Evolutionary conservation across 208 protist genomes (phyloP), one percentile per base, ranked within the genome.

Genomic region (Naegleria fowleri): DNA sequence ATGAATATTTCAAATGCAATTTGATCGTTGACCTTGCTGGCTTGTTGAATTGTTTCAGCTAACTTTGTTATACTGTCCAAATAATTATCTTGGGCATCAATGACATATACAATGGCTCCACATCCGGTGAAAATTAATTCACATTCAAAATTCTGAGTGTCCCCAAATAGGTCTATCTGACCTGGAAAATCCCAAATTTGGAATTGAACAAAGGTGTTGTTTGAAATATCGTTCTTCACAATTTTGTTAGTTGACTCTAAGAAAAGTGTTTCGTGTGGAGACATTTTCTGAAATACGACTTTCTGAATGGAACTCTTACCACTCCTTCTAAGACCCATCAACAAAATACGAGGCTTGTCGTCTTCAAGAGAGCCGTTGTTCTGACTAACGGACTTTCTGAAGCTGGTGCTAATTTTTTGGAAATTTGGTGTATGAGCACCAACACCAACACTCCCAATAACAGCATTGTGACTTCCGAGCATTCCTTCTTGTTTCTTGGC

Each of bases 241-340:
- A 97, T 92, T 83, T 96, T 96, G 58, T 86, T 93, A 25, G 96
- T 98, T 43, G 83, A 94, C 83, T 98, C 96, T 33, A 98, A 93
- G 91, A 97, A 97, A 43, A 96, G 92, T n/a, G 97, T 98, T 91
- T 98, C 96, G 88, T 98, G 96, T 83, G 97, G 97, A 6, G 94
- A 95, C 95, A 98, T 97, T 93, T 97, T 97, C 90, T 98, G 96
- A 85, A 98, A 98, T 22, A 98, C 96, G 0, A 98, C 97, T 86
- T 97, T 95, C 91, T 97, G 94, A 83, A 98, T 98, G 36, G 92
- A 95, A 75, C 96, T 95, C 92, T 98, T 98, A 43, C 96, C 96
- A 91, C 88, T 95, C 92, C 95, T 93, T 43, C 94, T 92, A 22
- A 97, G 91, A 75, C 95, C 95, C 95, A 96, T 96, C 7, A 96